These are phyloP conservation scores for Candida rishiriensis DNA, from an alignment of 805 yeast genomes.

Conservation along the genomic window DNA sequence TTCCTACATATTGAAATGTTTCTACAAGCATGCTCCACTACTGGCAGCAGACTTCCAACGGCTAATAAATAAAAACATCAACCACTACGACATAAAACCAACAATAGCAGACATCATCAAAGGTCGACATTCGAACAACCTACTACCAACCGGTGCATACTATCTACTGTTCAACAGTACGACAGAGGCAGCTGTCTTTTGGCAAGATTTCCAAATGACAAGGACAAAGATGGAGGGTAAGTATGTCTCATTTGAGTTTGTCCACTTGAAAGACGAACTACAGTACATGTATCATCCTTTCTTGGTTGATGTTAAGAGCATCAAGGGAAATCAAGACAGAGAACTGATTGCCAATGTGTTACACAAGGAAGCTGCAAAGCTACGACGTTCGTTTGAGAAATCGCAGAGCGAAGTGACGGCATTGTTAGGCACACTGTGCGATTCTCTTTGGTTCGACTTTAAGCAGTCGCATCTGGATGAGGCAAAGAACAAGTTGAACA, in stretches of 20 bases:
- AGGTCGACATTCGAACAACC: slow-evolving; percentile 42
- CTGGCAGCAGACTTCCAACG: slow-evolving; percentile 36
- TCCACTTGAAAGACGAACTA: slow-evolving; percentile 23
- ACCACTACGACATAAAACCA: slow-evolving; percentile 14
- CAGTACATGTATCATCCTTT: slow-evolving; percentile 16
- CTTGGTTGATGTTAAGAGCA: slow-evolving; percentile 16
- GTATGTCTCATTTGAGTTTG: slow-evolving; percentile 42
- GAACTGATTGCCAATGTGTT: slow-evolving; percentile 1
- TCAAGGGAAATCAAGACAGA: slow-evolving; percentile 3
- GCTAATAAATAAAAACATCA: slow-evolving; percentile 30
- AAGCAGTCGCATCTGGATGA: background rate
- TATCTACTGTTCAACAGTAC: slow-evolving; percentile 47
- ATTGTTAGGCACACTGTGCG: slow-evolving; percentile 3
- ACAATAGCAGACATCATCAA: slow-evolving; percentile 39
- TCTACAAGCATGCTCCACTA: slow-evolving; percentile 36
- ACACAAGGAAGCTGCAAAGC: slow-evolving; percentile 1
- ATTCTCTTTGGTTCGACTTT: slow-evolving; percentile 9
- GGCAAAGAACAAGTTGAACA: background rate
- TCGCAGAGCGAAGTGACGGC: slow-evolving; percentile 2
- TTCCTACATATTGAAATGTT: slow-evolving; percentile 35
- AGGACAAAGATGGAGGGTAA: slow-evolving; percentile 47
- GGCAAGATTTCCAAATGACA: slow-evolving; percentile 37
- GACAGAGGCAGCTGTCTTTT: slow-evolving; percentile 48
- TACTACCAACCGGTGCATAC: slow-evolving; percentile 45
- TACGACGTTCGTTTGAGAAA: slow-evolving; percentile 1